These are phyloP conservation scores for Stagonosporopsis rhizophila DNA, from an alignment of 2,329 filamentous ascomycete species.

Conservation along the genomic window DNA sequence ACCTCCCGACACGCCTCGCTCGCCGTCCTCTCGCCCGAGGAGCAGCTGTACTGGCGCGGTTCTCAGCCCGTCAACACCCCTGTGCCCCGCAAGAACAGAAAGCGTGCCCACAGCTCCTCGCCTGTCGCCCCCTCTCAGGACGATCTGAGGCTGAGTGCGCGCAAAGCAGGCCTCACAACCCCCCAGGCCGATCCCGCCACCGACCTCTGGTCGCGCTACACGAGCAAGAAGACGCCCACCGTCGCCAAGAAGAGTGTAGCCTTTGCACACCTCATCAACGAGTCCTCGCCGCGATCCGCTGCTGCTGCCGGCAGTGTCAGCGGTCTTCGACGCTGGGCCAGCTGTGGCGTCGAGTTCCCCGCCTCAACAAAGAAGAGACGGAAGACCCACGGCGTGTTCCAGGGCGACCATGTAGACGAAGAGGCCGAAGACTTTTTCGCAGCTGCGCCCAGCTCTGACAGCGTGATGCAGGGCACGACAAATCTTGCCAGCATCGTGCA, in stretches of 20 bases:
- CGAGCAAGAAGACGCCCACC: slow-evolving; percentile 47
- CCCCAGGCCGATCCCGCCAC: slow-evolving; percentile 56
- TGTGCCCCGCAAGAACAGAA: slow-evolving; percentile 51
- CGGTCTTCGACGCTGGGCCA: slow-evolving; percentile 58
- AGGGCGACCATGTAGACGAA: slow-evolving; percentile 33
- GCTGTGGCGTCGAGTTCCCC: slow-evolving; percentile 59
- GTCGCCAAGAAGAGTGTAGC: slow-evolving; percentile 46
- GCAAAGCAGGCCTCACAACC: slow-evolving; percentile 46
- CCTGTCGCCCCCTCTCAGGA: slow-evolving; percentile 51
- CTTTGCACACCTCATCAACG: slow-evolving; percentile 54
- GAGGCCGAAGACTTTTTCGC: slow-evolving; percentile 37
- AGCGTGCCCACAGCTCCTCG: slow-evolving; percentile 57
- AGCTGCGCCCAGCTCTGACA: slow-evolving; percentile 43
- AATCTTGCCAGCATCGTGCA: slow-evolving; percentile 49
- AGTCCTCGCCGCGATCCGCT: slow-evolving; percentile 55
- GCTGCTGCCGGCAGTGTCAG: slow-evolving; percentile 55
- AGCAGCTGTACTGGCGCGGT: slow-evolving; percentile 66
- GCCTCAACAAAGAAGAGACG: slow-evolving; percentile 52
- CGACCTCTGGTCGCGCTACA: slow-evolving; percentile 57
- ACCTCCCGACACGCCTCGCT: slow-evolving; percentile 56
- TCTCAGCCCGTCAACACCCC: slow-evolving; percentile 55
- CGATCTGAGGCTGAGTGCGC: slow-evolving; percentile 39
- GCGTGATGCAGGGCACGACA: slow-evolving; percentile 35
- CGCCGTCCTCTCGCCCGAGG: slow-evolving; percentile 63
- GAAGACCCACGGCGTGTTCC: slow-evolving; percentile 45